Evolutionary conservation across 129 eudicot genomes (phyloP).

Genomic region (Flaveria linearis): DNA sequence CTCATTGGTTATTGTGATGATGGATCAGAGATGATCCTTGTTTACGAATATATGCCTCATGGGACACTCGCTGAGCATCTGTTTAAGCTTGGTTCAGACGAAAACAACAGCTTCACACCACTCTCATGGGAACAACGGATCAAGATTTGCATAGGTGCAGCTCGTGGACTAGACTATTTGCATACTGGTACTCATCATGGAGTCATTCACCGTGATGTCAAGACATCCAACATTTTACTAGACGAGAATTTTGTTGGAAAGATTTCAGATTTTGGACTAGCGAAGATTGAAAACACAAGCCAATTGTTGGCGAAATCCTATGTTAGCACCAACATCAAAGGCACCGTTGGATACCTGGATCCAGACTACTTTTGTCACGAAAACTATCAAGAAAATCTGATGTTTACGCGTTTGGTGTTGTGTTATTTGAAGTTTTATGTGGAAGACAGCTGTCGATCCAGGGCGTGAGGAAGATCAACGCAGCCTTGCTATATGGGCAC

Average conservation of each 20-base stretch:
- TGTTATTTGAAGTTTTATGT: slow-evolving; percentile 55
- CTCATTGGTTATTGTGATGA: slow-evolving; percentile 42
- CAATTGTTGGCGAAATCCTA: slow-evolving; percentile 27
- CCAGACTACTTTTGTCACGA: slow-evolving; percentile 46
- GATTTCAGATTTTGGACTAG: slow-evolving; percentile 44
- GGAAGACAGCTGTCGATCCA: slow-evolving; percentile 54
- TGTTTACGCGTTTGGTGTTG: slow-evolving; percentile 56
- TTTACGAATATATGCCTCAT: slow-evolving; percentile 37
- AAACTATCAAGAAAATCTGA: slow-evolving; percentile 44
- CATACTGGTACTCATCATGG: slow-evolving; percentile 44
- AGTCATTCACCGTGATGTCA: slow-evolving; percentile 49
- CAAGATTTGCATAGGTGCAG: slow-evolving; percentile 47
- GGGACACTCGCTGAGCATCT: slow-evolving; percentile 49
- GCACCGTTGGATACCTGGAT: slow-evolving; percentile 47
- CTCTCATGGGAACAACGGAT: slow-evolving; percentile 47
- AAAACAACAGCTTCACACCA: slow-evolving; percentile 13
- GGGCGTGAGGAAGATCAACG: slow-evolving; percentile 47
- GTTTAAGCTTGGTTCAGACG: slow-evolving; percentile 14
- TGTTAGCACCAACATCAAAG: slow-evolving; percentile 46
- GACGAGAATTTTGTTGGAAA: slow-evolving; percentile 40
- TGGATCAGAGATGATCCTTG: slow-evolving; percentile 44
- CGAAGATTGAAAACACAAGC: slow-evolving; percentile 33
- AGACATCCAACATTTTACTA: slow-evolving; percentile 42
- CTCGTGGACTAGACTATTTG: slow-evolving; percentile 47
- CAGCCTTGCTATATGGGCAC: slow-evolving; percentile 45